Evolutionary conservation across 306 rosid genomes (phyloP), one percentile per base, ranked within the genome.

Genomic region (Crotalaria pallida): DNA sequence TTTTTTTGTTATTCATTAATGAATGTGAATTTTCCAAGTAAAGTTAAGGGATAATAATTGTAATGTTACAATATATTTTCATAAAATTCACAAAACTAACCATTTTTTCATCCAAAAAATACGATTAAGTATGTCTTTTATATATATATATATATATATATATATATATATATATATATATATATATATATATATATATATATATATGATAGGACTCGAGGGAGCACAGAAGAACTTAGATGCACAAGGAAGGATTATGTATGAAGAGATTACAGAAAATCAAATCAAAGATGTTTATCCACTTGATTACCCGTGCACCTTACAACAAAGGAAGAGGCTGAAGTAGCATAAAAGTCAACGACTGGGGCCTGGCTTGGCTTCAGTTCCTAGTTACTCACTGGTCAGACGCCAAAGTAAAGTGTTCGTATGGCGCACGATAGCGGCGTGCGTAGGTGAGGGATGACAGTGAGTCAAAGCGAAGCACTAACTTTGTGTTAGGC

Each of bases 261-360:
- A 19, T 0, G n/a, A 33, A 7, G 16, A 5, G 43, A 6, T 61
- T 56, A 29, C n/a, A 33, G 29, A 74, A 58, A 73, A 80, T 48
- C 45, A 58, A 73, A 80, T 48, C 45, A 80, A 69, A 64, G 72
- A 43, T 50, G 40, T 65, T 24, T 26, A 66, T 71, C 73, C 47
- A 80, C 67, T 80, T 74, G 72, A 73, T 73, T 60, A 60, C 62
- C 36, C 29, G 19, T 23, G 63, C 58, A 76, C 81, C 71, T 82
- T 74, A 33, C 29, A 63, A 56, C 51, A 48, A 45, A 31, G 65
- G 40, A 6, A 69, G 76, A 67, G 83, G 83, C 29, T 73, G 6
- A 44, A 22, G 6, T 13, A 9, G 7, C 4, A 7, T 17, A 26
- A n/a, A 71, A 74, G 89, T 86, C 96, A 89, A 89, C 89, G 73